These are phyloP conservation scores for Perkinsus chesapeaki DNA, from an alignment of 169 alveolate species.

Conservation along the genomic window DNA sequence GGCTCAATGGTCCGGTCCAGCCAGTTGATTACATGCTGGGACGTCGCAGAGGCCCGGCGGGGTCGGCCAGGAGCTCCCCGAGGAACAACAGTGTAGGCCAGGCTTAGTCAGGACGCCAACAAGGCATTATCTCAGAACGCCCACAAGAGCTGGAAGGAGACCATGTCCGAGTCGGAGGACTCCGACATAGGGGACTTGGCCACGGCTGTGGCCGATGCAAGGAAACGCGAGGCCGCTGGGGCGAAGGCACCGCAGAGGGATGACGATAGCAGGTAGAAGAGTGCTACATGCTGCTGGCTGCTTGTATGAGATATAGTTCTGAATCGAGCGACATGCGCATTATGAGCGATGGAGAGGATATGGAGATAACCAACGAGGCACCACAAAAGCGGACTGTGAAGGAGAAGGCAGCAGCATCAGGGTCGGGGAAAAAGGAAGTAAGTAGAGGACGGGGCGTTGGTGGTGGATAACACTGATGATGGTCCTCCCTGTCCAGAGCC, in stretches of 20 bases:
- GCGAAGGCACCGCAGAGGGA: not conserved
- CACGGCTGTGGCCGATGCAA: not conserved
- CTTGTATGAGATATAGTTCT: not conserved
- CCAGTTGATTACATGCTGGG: too few relatives aligned
- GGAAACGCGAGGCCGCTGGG: not conserved
- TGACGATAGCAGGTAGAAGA: not conserved
- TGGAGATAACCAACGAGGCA: not conserved
- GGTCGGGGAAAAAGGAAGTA: not conserved
- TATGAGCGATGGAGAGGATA: not conserved
- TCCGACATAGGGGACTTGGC: not conserved
- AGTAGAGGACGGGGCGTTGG: not conserved
- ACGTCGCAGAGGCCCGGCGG: not conserved
- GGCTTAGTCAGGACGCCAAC: not conserved
- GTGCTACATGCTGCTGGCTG: not conserved
- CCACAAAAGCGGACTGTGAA: not conserved
- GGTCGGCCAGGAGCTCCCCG: not conserved
- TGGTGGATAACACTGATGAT: too few relatives aligned
- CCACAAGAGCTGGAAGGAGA: not conserved
- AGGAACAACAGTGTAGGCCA: not conserved
- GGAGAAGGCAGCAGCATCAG: not conserved
- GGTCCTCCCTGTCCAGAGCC: not conserved
- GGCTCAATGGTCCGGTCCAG: not conserved
- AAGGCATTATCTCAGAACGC: not conserved
- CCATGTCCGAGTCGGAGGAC: conserved; percentile 1
- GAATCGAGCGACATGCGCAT: not conserved